phyloP scores from a whole-genome alignment of 352 stramenopile genomes.

The Globisporangium iwayamae region DNA sequence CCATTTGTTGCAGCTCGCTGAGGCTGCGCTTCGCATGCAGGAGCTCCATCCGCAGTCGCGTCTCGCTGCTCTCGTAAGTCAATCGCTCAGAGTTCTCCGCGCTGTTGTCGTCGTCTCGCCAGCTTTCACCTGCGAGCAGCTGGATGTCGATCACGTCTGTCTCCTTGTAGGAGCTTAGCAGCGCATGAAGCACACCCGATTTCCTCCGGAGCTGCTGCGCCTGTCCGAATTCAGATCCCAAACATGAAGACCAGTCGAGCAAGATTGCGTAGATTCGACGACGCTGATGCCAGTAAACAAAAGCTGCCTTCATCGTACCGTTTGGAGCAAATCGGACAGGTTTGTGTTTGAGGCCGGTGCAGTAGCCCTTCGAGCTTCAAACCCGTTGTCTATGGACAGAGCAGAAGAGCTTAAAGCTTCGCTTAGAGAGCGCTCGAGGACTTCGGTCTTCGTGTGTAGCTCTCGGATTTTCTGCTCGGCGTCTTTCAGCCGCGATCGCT shows the following conservation, averaged over 20 bases:
- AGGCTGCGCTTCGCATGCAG: conserved; percentile 16
- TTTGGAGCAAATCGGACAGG: not conserved
- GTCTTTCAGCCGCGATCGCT: conserved; percentile 12
- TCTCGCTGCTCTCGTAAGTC: not conserved
- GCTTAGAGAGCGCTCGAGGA: conserved; percentile 9
- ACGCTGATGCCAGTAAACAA: not conserved
- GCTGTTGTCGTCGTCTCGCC: not conserved
- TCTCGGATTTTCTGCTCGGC: conserved; percentile 14
- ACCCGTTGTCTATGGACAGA: not conserved
- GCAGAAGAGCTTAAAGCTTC: not conserved
- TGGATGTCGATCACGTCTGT: conserved; percentile 36
- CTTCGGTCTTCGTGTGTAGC: conserved; percentile 3
- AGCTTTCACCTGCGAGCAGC: conserved; percentile 14
- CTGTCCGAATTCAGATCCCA: conserved; percentile 13
- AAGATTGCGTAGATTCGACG: not conserved
- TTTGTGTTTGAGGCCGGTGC: not conserved
- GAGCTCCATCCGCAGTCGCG: conserved; percentile 5
- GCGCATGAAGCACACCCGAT: conserved; percentile 24
- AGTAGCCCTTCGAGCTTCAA: not conserved
- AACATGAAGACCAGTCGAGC: not conserved
- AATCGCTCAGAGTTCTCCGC: no score
- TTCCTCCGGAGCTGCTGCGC: conserved; percentile 24
- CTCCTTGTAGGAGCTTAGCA: conserved; percentile 32
- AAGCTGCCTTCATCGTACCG: not conserved
- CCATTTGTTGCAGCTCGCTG: conserved; percentile 28